Percentiles rank a stretch among this genome's conserved stretches.
These are phyloP conservation scores for Tolypocladium ophioglossoides DNA, from an alignment of 2,329 filamentous ascomycete species.

Conservation along the genomic window DNA sequence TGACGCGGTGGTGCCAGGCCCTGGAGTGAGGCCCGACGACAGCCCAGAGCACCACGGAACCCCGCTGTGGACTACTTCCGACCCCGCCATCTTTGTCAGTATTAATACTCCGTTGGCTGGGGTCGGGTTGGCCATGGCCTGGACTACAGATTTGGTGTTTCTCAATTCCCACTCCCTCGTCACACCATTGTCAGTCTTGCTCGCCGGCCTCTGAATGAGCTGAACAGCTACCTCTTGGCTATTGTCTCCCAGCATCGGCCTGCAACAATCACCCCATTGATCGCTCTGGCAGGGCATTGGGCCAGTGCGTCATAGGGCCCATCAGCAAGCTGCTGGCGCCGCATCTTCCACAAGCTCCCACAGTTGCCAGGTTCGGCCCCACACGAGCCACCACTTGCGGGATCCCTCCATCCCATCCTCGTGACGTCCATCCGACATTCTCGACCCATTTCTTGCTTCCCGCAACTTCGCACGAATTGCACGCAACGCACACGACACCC, in stretches of 20 bases:
- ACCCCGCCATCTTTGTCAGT: not conserved
- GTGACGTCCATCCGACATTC: not conserved
- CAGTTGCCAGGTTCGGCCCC: conserved; percentile 11
- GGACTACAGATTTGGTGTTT: not conserved
- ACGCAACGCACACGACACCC: not conserved
- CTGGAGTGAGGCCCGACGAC: not conserved
- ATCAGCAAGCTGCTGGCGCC: not conserved
- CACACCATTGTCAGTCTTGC: not conserved
- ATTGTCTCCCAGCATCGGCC: not conserved
- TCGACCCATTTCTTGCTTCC: not conserved
- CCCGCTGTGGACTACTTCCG: not conserved
- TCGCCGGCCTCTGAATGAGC: not conserved
- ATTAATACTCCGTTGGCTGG: not conserved
- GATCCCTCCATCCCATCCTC: not conserved
- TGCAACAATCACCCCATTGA: not conserved
- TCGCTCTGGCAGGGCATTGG: not conserved
- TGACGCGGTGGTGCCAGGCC: not conserved
- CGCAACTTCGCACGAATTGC: not conserved
- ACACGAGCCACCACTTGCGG: not conserved
- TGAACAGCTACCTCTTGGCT: not conserved
- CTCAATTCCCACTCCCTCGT: not conserved
- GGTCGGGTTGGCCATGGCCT: not conserved
- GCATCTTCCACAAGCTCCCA: conserved; percentile 24
- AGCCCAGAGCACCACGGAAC: not conserved
- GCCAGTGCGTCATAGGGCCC: not conserved